Conservation (phyloP, 2,329 filamentous ascomycete species). For the Rosellinia necatrix region DNA sequence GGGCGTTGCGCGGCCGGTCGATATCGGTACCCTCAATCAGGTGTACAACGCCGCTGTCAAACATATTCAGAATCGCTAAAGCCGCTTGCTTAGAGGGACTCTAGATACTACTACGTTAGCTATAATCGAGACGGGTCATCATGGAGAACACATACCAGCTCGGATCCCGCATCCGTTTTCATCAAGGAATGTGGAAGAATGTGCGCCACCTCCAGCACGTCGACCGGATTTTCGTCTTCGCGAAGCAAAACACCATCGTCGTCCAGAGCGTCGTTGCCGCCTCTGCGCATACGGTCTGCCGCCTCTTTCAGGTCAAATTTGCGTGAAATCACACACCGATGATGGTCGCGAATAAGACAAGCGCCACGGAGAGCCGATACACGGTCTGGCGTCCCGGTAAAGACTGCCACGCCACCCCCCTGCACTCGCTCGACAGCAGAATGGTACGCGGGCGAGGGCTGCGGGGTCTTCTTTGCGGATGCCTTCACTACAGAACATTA, state of each 20-base stretch:
- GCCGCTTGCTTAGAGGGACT: conserved; percentile 40
- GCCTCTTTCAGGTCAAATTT: conserved; percentile 30
- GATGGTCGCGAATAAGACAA: conserved; percentile 38
- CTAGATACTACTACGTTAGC: conserved; percentile 13
- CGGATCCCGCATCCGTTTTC: not conserved
- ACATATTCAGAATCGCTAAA: conserved; percentile 48
- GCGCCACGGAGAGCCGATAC: conserved; percentile 32
- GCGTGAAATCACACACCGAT: conserved; percentile 38
- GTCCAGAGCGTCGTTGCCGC: conserved; percentile 30
- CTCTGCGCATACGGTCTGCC: conserved; percentile 9
- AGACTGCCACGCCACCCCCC: conserved; percentile 21
- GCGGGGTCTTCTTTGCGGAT: conserved; percentile 33
- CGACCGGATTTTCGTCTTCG: not conserved
- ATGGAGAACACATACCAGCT: conserved; percentile 9
- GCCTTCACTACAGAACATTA: conserved; percentile 33
- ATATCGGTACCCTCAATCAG: conserved; percentile 47
- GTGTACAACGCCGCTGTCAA: conserved; percentile 43
- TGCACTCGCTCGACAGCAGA: conserved; percentile 32
- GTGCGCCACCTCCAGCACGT: conserved; percentile 13
- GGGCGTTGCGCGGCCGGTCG: conserved; percentile 47
- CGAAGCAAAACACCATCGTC: conserved; percentile 34
- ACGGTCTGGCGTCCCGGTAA: conserved; percentile 32
- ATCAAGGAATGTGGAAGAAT: conserved; percentile 20
- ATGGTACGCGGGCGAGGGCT: conserved; percentile 34
- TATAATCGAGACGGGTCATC: not conserved